Percentiles rank a stretch among this genome's conserved stretches.
Evolutionary conservation across 768 basidiomycete species (phyloP).

Genomic region (Mycena olivaceomarginata): DNA sequence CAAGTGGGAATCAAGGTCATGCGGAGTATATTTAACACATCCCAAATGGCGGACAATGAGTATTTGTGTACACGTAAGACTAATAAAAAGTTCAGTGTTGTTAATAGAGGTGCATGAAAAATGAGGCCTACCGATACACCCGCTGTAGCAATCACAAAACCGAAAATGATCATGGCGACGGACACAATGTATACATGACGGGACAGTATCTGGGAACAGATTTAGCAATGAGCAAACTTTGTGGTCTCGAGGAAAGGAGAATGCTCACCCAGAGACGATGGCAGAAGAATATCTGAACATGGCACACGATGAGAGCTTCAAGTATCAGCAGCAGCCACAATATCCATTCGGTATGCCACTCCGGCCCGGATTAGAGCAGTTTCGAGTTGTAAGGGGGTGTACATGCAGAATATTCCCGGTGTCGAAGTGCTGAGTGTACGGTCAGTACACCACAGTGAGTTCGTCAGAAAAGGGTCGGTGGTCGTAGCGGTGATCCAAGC

Average conservation of each 20-base stretch:
- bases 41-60: not conserved
- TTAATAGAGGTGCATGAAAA: not conserved
- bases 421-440: too few relatives aligned
- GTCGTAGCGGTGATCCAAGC: too few relatives aligned
- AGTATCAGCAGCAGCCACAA: not conserved
- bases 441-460: too few relatives aligned
- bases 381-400: not conserved
- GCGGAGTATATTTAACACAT: not conserved
- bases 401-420: not conserved
- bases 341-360: not conserved
- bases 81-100: not conserved
- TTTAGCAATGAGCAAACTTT: not conserved
- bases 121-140: not conserved
- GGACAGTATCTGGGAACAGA: not conserved
- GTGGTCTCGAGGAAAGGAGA: not conserved
- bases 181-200: not conserved
- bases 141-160: not conserved
- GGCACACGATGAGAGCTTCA: not conserved
- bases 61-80: not conserved
- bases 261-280: not conserved
- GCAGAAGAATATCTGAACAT: constrained; percentile 5
- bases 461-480: too few relatives aligned
- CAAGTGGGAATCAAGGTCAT: not conserved
- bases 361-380: not conserved
- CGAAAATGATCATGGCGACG: too few relatives aligned